Evolutionary conservation across 495 filamentous ascomycete genomes (phyloP).

Genomic region (Xylaria scruposa): DNA sequence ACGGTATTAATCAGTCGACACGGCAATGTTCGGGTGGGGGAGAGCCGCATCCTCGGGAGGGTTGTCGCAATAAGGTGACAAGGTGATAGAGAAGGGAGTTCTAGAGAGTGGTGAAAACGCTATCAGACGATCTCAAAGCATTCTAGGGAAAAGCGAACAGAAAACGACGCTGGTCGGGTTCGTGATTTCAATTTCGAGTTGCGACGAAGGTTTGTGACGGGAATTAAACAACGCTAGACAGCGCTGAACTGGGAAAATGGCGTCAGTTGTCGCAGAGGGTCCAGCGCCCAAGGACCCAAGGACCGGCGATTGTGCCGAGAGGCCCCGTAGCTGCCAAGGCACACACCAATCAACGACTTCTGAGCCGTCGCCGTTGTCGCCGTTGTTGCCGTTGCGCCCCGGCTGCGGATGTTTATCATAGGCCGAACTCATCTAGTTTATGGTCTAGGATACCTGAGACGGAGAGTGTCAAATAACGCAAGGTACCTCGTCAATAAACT

Average conservation of each 20-base stretch:
- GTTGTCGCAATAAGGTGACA: not conserved
- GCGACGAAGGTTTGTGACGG: not conserved
- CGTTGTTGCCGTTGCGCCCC: not conserved
- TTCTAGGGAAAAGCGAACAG: not conserved
- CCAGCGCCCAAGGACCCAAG: not conserved
- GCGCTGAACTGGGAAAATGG: not conserved
- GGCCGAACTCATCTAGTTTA: not conserved
- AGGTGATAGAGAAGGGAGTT: not conserved
- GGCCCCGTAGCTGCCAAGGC: constrained; percentile 11
- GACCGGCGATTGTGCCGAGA: constrained; percentile 16
- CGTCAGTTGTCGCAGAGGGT: constrained; percentile 12
- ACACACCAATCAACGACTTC: constrained; percentile 15
- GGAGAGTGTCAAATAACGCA: not conserved
- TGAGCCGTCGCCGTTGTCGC: not conserved
- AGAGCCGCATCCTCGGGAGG: constrained; percentile 25
- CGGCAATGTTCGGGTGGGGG: not conserved
- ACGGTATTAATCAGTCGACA: constrained; percentile 16
- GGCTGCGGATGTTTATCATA: constrained; percentile 1
- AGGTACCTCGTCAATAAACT: not conserved
- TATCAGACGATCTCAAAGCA: constrained; percentile 1
- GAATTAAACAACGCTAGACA: constrained; percentile 9
- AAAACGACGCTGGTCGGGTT: not conserved
- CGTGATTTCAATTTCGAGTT: not conserved
- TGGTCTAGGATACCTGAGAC: not conserved
- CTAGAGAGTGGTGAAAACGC: not conserved